phyloP scores from a whole-genome alignment of 1,139 yeast genomes.

The Protomyces inouyei region DNA sequence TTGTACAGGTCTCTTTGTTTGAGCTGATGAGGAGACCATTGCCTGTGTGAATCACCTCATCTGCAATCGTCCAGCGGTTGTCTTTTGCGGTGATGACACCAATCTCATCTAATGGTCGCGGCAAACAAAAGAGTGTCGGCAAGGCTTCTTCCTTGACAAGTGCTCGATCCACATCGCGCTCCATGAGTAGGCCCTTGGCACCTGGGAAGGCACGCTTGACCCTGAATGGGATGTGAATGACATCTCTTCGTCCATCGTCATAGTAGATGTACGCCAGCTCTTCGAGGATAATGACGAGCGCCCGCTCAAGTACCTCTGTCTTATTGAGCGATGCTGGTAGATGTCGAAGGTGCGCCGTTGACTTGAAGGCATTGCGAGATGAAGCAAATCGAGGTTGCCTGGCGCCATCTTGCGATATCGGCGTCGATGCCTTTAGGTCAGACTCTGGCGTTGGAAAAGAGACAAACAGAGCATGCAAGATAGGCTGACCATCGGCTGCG shows the following conservation, averaged over 20 bases:
- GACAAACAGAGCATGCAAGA: conserved; percentile 26
- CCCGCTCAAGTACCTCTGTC: conserved; percentile 31
- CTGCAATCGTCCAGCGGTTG: conserved; percentile 54
- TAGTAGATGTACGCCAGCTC: conserved; percentile 47
- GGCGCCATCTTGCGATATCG: background rate
- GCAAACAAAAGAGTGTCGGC: conserved; percentile 55
- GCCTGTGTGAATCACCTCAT: conserved; percentile 45
- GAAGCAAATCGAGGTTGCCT: background rate
- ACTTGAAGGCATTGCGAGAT: conserved; percentile 19
- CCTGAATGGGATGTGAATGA: conserved; percentile 60
- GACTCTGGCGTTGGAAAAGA: conserved; percentile 19
- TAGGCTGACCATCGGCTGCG: conserved; percentile 16
- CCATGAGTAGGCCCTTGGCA: conserved; percentile 61
- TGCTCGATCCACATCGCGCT: conserved; percentile 43
- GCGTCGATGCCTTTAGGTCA: background rate
- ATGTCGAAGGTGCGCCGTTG: conserved; percentile 5
- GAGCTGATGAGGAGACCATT: conserved; percentile 27
- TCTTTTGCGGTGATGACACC: conserved; percentile 60
- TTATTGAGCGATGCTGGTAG: background rate
- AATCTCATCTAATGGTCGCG: conserved; percentile 65
- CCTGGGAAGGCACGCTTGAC: conserved; percentile 55
- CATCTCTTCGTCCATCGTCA: conserved; percentile 43
- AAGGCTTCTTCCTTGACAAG: conserved; percentile 23
- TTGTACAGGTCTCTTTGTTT: background rate
- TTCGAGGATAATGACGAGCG: conserved; percentile 36